A percentile compares a stretch with the other conserved stretches of the same genome.
These are phyloP conservation scores for Clarireedia hainanense DNA, from an alignment of 2,329 filamentous ascomycete species.

Conservation along the genomic window DNA sequence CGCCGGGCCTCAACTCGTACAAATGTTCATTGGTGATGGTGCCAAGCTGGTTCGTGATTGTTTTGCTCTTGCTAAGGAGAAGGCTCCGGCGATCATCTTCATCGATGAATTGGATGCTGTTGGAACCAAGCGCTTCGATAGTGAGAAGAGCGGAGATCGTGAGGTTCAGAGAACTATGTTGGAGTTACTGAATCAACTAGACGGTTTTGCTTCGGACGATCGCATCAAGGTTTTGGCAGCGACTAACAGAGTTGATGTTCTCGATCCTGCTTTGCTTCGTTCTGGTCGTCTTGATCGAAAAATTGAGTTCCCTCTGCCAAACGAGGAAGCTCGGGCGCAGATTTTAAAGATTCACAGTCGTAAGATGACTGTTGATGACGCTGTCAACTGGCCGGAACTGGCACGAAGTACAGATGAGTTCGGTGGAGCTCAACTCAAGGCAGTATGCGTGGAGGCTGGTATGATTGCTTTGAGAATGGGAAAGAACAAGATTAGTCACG, in stretches of 20 bases:
- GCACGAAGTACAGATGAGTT: constrained; percentile 97
- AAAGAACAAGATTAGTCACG: constrained; percentile 93
- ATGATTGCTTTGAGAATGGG: constrained; percentile 97
- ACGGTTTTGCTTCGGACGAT: constrained; percentile 95
- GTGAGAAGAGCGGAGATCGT: constrained; percentile 93
- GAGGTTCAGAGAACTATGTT: constrained; percentile 99
- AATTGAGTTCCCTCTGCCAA: constrained; percentile 96
- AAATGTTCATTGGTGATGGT: constrained; percentile 99
- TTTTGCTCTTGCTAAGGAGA: constrained; percentile 96
- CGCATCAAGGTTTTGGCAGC: constrained; percentile 93
- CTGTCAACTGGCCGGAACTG: constrained; percentile 92
- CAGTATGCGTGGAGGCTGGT: constrained; percentile 95
- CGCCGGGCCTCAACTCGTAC: constrained; percentile 91
- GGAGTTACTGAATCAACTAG: constrained; percentile 95
- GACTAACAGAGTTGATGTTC: constrained; percentile 88
- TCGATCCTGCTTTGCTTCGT: constrained; percentile 84
- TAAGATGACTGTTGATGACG: constrained; percentile 94
- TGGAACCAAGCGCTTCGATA: constrained; percentile 98
- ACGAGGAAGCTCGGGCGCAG: constrained; percentile 94
- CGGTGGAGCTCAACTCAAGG: constrained; percentile 94
- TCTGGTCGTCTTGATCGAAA: constrained; percentile 91
- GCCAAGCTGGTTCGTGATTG: constrained; percentile 96
- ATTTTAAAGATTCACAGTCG: constrained; percentile 95
- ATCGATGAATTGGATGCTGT: constrained; percentile 97
- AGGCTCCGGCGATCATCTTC: constrained; percentile 98